Percentiles rank a stretch among this genome's conserved stretches.
These are phyloP conservation scores for Cercospora zeina DNA, from an alignment of 2,329 filamentous ascomycete species.

Conservation along the genomic window DNA sequence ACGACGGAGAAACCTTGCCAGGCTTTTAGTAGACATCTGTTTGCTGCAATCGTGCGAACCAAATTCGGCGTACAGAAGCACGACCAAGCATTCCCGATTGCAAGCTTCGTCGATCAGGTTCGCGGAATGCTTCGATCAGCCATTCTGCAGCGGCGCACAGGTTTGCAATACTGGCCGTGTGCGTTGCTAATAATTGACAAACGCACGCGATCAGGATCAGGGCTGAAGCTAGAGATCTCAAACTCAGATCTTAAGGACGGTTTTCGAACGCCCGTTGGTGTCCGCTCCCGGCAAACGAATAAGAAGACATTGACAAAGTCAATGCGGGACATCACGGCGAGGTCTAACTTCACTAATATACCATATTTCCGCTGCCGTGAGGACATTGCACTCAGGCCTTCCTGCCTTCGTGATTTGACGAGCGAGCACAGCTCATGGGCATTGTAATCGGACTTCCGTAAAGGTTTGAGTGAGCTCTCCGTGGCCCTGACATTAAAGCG, in stretches of 20 bases:
- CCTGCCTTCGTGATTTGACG: neutral
- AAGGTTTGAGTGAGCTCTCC: neutral
- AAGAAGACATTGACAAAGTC: neutral
- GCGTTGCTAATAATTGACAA: too few relatives aligned
- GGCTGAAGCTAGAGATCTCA: neutral
- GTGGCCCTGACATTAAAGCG: too few relatives aligned
- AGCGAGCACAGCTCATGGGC: neutral
- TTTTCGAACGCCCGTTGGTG: neutral
- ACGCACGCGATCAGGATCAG: neutral
- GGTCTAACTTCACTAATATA: neutral
- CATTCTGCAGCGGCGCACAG: neutral
- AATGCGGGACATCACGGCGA: neutral
- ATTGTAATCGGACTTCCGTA: neutral
- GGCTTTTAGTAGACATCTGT: too few relatives aligned
- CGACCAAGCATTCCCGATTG: neutral
- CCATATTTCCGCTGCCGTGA: neutral
- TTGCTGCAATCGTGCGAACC: too few relatives aligned
- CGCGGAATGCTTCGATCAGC: neutral
- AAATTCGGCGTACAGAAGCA: too few relatives aligned
- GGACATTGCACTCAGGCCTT: neutral
- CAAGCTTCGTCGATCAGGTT: neutral
- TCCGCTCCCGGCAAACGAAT: neutral
- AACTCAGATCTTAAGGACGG: neutral
- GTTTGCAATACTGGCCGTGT: neutral
- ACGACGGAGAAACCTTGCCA: neutral